Evolutionary conservation across 106 monocot species (phyloP).

Genomic region (Vanilla planifolia): DNA sequence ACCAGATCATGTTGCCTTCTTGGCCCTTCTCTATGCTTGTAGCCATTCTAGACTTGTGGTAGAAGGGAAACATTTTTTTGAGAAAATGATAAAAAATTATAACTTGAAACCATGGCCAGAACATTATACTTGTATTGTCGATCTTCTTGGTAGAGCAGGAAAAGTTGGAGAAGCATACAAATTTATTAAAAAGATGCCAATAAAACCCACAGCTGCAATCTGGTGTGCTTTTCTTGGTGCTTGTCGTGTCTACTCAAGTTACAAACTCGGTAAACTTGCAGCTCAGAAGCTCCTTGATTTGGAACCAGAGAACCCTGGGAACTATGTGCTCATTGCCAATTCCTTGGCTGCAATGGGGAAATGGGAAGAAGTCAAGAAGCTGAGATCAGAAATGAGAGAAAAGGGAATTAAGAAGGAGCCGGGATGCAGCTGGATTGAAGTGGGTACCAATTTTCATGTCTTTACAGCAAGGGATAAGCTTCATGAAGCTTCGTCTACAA

Average conservation of each 20-base stretch:
- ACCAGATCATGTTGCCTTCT: constrained; percentile 67
- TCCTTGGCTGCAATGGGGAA: constrained; percentile 49
- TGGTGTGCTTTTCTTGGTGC: constrained; percentile 87
- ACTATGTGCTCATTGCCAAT: constrained; percentile 75
- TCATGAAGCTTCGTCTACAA: constrained; percentile 29
- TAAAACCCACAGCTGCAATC: constrained; percentile 46
- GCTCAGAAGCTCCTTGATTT: constrained; percentile 58
- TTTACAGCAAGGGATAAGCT: constrained; percentile 62
- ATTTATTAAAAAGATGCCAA: constrained; percentile 45
- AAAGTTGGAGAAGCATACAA: constrained; percentile 54
- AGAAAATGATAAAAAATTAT: constrained; percentile 33
- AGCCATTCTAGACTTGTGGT: constrained; percentile 48
- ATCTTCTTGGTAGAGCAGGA: constrained; percentile 76
- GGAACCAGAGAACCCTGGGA: constrained; percentile 76
- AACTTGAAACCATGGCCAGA: constrained; percentile 68
- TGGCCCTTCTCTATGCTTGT: constrained; percentile 67
- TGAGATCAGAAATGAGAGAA: constrained; percentile 51
- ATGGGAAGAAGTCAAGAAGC: constrained; percentile 48
- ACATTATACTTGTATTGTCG: constrained; percentile 79
- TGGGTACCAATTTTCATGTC: constrained; percentile 47
- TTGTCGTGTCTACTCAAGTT: constrained; percentile 47
- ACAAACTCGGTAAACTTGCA: constrained; percentile 41
- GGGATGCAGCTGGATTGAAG: constrained; percentile 77
- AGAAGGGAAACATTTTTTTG: constrained; percentile 36
- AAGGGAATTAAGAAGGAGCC: constrained; percentile 60